Evolutionary conservation across 345 rosid species (phyloP).

Genomic region (Syzygium aromaticum): DNA sequence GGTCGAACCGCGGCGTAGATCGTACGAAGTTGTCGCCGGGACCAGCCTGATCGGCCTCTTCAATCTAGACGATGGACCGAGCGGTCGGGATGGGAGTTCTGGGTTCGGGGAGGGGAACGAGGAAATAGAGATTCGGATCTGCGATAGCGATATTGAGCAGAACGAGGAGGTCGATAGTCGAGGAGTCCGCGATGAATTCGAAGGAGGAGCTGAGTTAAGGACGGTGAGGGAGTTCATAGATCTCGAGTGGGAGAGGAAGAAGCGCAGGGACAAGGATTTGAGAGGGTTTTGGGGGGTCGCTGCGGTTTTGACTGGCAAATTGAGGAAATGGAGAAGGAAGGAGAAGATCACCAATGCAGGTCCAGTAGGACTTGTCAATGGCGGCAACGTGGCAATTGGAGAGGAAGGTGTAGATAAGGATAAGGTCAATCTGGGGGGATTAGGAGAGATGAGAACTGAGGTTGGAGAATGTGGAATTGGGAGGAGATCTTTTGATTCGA

Average conservation of each 20-base stretch:
- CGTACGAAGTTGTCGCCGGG: conserved; percentile 37
- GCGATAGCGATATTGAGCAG: conserved; percentile 6
- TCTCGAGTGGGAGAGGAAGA: conserved; percentile 43
- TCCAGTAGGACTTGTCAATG: background rate
- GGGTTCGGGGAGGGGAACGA: background rate
- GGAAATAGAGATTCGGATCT: background rate
- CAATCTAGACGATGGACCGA: conserved; percentile 10
- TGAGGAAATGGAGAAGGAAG: conserved; percentile 39
- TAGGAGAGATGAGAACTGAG: conserved; percentile 3
- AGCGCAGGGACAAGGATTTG: conserved; percentile 10
- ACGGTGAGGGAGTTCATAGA: conserved; percentile 64
- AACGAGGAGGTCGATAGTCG: background rate
- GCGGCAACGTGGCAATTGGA: background rate
- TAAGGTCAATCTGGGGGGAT: background rate
- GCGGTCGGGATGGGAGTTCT: background rate
- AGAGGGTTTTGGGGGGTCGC: conserved; percentile 37
- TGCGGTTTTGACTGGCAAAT: conserved; percentile 39
- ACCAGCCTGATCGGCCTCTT: conserved; percentile 30
- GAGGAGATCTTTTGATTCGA: conserved; percentile 51
- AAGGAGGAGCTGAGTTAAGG: conserved; percentile 33
- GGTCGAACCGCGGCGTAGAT: conserved; percentile 41
- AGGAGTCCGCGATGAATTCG: conserved; percentile 8
- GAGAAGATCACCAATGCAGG: conserved; percentile 18
- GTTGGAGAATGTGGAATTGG: conserved; percentile 33
- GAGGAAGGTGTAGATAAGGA: background rate